Evolutionary conservation across 768 basidiomycete species (phyloP).

Genomic region (Boletus reticuloceps): DNA sequence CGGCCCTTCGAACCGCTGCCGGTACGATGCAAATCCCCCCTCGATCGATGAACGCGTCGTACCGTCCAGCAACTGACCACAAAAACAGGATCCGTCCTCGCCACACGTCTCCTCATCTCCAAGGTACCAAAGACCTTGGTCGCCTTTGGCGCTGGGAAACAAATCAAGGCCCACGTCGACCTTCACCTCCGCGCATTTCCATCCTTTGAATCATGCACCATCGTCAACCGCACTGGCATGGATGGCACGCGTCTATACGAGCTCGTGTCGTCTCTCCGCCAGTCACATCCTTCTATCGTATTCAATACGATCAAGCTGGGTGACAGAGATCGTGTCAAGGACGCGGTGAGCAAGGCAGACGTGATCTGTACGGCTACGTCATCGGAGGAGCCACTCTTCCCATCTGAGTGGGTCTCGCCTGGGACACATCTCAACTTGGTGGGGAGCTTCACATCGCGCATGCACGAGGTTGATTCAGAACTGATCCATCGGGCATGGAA

Average conservation of each 20-base stretch:
- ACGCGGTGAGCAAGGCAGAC: too few relatives aligned
- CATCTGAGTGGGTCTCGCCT: too few relatives aligned
- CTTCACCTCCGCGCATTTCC: conserved; percentile 59
- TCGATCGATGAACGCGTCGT: background rate
- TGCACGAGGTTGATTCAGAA: too few relatives aligned
- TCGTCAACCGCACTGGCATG: conserved; percentile 57
- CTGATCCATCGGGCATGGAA: too few relatives aligned
- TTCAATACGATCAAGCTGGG: too few relatives aligned
- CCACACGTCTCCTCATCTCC: conserved; percentile 52
- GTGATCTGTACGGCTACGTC: too few relatives aligned
- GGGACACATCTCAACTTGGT: too few relatives aligned
- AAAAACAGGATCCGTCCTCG: conserved; percentile 61
- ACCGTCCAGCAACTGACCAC: background rate
- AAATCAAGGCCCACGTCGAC: conserved; percentile 62
- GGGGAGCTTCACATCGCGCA: too few relatives aligned
- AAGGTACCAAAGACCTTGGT: conserved; percentile 45
- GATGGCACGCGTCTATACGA: conserved; percentile 43
- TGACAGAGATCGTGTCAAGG: too few relatives aligned
- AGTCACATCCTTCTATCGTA: too few relatives aligned
- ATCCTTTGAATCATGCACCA: too few relatives aligned
- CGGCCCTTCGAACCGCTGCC: conserved; percentile 80
- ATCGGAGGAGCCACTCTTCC: too few relatives aligned
- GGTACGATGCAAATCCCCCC: conserved; percentile 39
- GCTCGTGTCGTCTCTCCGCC: conserved; percentile 34
- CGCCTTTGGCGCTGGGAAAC: conserved; percentile 72